Percentiles rank a stretch among this genome's conserved stretches.
phyloP scores from a whole-genome alignment of 176 grass and related monocot species.

The Eleusine coracana region DNA sequence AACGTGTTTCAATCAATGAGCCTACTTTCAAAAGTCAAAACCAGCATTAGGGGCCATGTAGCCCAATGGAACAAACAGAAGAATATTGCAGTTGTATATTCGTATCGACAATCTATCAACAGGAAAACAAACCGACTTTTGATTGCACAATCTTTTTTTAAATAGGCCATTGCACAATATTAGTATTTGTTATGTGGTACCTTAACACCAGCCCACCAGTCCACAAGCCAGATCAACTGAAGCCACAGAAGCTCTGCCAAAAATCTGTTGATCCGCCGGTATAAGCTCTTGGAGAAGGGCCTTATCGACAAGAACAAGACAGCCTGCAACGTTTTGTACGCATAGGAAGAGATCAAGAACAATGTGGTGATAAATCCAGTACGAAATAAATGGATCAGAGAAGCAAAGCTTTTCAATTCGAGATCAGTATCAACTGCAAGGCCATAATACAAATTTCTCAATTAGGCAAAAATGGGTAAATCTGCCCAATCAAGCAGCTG shows the following conservation, averaged over 20 bases:
- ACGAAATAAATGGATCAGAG: background rate
- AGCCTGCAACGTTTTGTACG: constrained; percentile 44
- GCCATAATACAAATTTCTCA: background rate
- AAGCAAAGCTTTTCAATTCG: background rate
- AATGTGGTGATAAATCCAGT: background rate
- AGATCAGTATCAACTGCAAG: background rate
- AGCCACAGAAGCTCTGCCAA: constrained; percentile 82
- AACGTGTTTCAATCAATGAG: background rate
- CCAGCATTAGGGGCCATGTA: background rate
- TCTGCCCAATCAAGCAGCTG: constrained; percentile 3
- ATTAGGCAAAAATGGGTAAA: too few relatives aligned
- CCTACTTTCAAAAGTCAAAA: background rate
- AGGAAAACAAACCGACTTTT: background rate
- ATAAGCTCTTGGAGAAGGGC: constrained; percentile 66
- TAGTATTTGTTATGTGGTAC: background rate
- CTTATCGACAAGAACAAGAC: constrained; percentile 61
- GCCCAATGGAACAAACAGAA: constrained; percentile 3
- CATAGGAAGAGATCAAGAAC: constrained; percentile 11
- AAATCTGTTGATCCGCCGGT: constrained; percentile 68
- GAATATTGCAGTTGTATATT: background rate
- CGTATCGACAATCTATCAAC: background rate
- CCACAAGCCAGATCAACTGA: constrained; percentile 49
- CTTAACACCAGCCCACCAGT: constrained; percentile 38
- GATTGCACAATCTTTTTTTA: background rate
- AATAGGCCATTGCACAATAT: background rate